Base-by-base conservation (phyloP, 768 basidiomycete genomes). In the Mycena sanguinolenta region DNA sequence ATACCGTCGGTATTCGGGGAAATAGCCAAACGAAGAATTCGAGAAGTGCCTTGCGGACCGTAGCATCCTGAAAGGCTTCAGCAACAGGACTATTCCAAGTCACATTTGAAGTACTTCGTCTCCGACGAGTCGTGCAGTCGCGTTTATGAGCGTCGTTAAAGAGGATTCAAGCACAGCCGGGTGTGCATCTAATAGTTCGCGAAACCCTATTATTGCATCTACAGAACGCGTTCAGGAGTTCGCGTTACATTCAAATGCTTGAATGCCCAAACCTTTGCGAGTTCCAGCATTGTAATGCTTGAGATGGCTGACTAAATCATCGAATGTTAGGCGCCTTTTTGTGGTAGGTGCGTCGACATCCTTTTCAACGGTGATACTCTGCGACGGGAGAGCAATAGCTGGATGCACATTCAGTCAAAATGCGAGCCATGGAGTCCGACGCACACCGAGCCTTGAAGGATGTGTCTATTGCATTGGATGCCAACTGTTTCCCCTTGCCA, bases 381-480 rank as follows among this genome's bases (percentile, higher is more conserved):
- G 97, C 1, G 88, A 87, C 0, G 97, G 97, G 34, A 99, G 85
- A 27, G 91, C 92, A 79, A 99, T 97, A 27, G 95, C 97, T 98
- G 75, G 44, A 32, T 28, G 23, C n/a, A 55, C 32, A 63, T 54
- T 61, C 70, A 46, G 67, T 71, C 63, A 73, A 78, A 65, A 44
- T 63, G 50, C 69, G 21, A 50, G 39, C 28, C 32, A 42, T 23
- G 32, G 34, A 60, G 38, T n/a, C 53, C 44, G 58, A 84, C 93
- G 75, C 77, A 98, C 97, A 95, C 68, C 95, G 90, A 36, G 95
- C 91, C 79, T 97, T 96, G 88, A 97, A 98, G 1, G 97, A 96
- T 1, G 97, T 99, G 81, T 99, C 95, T 73, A 98, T 89, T 7
- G 90, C 94, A 86, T 99, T 99, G 54, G 83, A 86, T 13, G 96